Evolutionary conservation across 2,329 filamentous ascomycete species (phyloP), one percentile per base, ranked within the genome.

Genomic region (Trichoderma sp.): DNA sequence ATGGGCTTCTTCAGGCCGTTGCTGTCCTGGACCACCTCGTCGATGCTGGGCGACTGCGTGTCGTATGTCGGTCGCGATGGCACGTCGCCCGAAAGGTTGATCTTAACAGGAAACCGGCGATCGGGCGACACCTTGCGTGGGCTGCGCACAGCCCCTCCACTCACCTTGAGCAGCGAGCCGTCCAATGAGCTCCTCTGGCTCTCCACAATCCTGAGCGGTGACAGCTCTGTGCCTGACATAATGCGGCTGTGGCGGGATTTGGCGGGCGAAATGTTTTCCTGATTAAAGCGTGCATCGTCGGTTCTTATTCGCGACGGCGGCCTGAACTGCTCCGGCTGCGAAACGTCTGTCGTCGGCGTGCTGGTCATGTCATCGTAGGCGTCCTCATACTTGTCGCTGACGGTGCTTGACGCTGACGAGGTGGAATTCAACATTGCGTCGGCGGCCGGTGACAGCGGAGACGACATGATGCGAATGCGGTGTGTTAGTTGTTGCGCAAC

Each of bases 91-190:
- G 77, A 70, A 69, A 75, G 76, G 80, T 83, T 86, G 76, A 90
- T 82, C 78, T 87, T 88, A 75, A 91, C 85, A 69, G 89, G 89
- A 76, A 91, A 91, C 71, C 89, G 84, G 78, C 86, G 89, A 73
- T 87, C 87, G 17, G 87, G 86, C 53, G 78, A 85, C 58, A 84
- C 74, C 73, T 84, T 87, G 70, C 85, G 80, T 32, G 87, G 84
- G 74, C 84, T 87, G 57, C 82, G 67, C 79, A 76, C 59, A 79
- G 75, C 15, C 78, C 43, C 43, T 20, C 76, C 67, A 78, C 77
- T 75, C 78, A 58, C 75, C 73, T 59, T 73, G n/a, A 59, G 64
- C 64, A 66, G 71, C 58, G 70, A 74, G 47, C 74, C 72, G 61
- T 74, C 76, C 23, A 73, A 73, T n/a, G 73, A 73, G n/a, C 73